phyloP scores from a whole-genome alignment of 2,329 filamentous ascomycete genomes.

The Trichoderma atrobrunneum region DNA sequence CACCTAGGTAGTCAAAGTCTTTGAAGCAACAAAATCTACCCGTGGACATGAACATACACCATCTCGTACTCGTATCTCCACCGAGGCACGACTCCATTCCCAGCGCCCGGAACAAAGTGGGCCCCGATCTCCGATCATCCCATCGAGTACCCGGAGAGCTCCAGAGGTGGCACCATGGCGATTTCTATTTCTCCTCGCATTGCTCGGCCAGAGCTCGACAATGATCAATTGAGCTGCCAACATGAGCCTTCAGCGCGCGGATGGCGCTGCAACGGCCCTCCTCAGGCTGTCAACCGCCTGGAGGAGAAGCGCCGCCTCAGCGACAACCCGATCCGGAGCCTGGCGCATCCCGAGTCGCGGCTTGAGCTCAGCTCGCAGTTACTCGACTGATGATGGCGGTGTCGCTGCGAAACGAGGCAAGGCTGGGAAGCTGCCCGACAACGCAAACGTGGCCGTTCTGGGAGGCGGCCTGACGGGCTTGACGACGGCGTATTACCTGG shows the following conservation, averaged over 20 bases:
- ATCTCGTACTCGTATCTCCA: neutral
- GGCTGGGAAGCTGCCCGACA: neutral
- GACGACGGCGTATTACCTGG: constrained; percentile 72
- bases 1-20: neutral
- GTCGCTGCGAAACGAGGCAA: neutral
- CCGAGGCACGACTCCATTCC: neutral
- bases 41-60: neutral
- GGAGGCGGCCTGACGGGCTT: constrained; percentile 84
- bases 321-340: neutral
- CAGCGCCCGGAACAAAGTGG: constrained; percentile 12
- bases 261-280: constrained; percentile 29
- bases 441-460: constrained; percentile 59
- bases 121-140: constrained; percentile 16
- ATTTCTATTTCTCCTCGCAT: neutral
- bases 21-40: neutral
- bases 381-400: neutral
- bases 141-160: neutral
- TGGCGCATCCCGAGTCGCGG: neutral
- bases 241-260: constrained; percentile 31
- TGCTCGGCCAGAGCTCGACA: constrained; percentile 14
- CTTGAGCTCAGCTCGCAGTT: constrained; percentile 1
- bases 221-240: constrained; percentile 33
- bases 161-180: constrained; percentile 1
- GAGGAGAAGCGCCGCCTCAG: constrained; percentile 12
- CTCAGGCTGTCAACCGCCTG: constrained; percentile 25